Conservation (phyloP, 1,284 basidiomycete species). For the Moesziomyces sp. region DNA sequence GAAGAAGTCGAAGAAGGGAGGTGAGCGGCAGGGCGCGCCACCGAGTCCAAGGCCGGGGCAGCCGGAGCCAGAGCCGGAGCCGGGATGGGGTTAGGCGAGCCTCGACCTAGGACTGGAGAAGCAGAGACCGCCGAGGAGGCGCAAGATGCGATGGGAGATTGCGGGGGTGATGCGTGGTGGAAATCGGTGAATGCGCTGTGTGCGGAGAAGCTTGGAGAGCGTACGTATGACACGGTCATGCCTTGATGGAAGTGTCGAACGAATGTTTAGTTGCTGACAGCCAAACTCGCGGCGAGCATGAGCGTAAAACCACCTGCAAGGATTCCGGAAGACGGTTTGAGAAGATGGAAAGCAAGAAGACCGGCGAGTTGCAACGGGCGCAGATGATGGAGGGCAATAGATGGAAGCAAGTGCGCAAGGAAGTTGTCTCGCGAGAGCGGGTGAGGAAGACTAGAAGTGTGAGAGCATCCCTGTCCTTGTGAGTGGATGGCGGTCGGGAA, state of each 20-base stretch:
- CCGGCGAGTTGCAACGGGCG: background rate
- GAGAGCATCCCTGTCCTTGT: background rate
- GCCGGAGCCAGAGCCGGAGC: conserved; percentile 9
- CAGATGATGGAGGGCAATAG: background rate
- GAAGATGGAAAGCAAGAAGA: no score
- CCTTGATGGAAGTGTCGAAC: conserved; percentile 5
- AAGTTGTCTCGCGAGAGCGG: background rate
- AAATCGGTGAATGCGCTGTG: conserved; percentile 14
- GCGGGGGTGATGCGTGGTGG: conserved; percentile 16
- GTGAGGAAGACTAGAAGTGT: background rate
- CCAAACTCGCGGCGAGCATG: background rate
- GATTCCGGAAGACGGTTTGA: background rate
- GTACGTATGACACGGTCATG: conserved; percentile 46
- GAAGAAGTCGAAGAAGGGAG: conserved; percentile 9
- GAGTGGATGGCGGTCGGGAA: background rate
- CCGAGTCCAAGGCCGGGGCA: conserved; percentile 11
- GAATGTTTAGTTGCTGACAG: background rate
- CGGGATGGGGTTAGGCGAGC: conserved; percentile 12
- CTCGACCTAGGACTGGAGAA: conserved; percentile 13
- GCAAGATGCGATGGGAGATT: conserved; percentile 23
- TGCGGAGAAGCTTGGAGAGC: conserved; percentile 41
- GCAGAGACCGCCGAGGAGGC: conserved; percentile 6
- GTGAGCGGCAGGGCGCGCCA: background rate
- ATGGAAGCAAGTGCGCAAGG: background rate
- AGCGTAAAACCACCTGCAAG: background rate